These are phyloP conservation scores for Heteromeles arbutifolia DNA, from an alignment of 306 rosid species.

Conservation along the genomic window DNA sequence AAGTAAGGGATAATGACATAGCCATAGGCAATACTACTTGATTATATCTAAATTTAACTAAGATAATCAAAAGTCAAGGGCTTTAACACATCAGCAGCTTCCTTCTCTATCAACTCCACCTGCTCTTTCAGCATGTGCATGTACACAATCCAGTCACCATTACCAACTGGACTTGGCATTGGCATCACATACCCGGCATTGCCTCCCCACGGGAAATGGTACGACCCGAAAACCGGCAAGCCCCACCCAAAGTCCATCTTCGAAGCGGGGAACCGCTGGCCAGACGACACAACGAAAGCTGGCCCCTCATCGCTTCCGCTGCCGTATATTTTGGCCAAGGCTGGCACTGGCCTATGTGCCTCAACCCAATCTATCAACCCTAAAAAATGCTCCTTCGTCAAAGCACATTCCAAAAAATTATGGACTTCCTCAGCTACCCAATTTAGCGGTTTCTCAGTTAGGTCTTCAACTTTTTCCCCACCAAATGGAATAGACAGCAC, in stretches of 20 bases:
- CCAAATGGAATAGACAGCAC: conserved; percentile 64
- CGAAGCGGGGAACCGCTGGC: conserved; percentile 51
- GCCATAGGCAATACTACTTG: not conserved
- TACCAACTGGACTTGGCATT: conserved; percentile 54
- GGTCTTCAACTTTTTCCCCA: conserved; percentile 18
- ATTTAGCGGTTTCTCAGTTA: conserved; percentile 33
- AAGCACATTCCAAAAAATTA: conserved; percentile 23
- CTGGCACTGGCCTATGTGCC: conserved; percentile 45
- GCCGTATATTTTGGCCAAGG: conserved; percentile 36
- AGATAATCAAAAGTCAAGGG: conserved; percentile 58
- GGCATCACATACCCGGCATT: conserved; percentile 81
- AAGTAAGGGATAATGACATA: not conserved
- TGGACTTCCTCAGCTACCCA: conserved; percentile 45
- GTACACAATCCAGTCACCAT: conserved; percentile 85
- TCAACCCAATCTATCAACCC: conserved; percentile 83
- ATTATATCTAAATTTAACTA: not conserved
- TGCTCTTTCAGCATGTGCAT: conserved; percentile 45
- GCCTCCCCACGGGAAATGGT: conserved; percentile 80
- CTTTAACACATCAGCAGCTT: conserved; percentile 43
- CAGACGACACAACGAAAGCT: conserved; percentile 64
- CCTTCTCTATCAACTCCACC: conserved; percentile 43
- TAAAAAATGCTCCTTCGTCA: conserved; percentile 51
- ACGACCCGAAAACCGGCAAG: conserved; percentile 47
- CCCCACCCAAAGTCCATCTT: conserved; percentile 82
- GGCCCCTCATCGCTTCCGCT: conserved; percentile 26